Conservation (phyloP, 306 rosid species). For the Phaseolus lunatus region DNA sequence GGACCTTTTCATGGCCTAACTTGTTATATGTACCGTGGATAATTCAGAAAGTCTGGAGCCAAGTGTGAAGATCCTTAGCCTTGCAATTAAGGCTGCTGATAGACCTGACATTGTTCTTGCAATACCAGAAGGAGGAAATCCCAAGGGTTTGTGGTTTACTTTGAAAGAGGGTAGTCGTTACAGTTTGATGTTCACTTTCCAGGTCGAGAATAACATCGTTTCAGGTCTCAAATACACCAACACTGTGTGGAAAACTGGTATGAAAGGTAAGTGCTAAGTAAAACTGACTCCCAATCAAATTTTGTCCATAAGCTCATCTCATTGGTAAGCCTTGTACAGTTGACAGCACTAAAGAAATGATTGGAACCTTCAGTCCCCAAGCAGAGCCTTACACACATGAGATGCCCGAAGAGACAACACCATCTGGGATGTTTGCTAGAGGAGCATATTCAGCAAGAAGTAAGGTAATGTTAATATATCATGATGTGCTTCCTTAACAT, state of each 20-base stretch:
- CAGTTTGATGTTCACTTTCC: conserved; percentile 76
- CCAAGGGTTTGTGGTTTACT: conserved; percentile 89
- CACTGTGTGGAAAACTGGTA: conserved; percentile 91
- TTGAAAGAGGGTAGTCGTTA: conserved; percentile 97
- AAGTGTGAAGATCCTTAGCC: conserved; percentile 87
- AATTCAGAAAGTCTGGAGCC: conserved; percentile 81
- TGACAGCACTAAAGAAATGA: conserved; percentile 86
- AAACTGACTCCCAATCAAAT: background rate
- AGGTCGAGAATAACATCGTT: conserved; percentile 86
- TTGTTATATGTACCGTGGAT: conserved; percentile 19
- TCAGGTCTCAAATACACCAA: conserved; percentile 94
- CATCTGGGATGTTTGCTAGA: conserved; percentile 93
- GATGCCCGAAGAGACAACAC: conserved; percentile 93
- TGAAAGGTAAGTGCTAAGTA: conserved; percentile 61
- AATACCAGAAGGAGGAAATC: conserved; percentile 80
- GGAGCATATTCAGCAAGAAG: conserved; percentile 86
- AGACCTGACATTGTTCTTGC: conserved; percentile 82
- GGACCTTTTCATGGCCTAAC: background rate
- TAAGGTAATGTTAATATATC: conserved; percentile 60
- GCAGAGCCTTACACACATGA: conserved; percentile 77
- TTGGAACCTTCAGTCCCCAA: conserved; percentile 96
- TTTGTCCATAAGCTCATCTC: conserved; percentile 20
- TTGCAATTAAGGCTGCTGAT: conserved; percentile 73
- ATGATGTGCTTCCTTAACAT: conserved; percentile 5
- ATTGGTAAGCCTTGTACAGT: conserved; percentile 57